Base-by-base conservation (phyloP, 768 basidiomycete species). In the Tulasnella sp. region DNA sequence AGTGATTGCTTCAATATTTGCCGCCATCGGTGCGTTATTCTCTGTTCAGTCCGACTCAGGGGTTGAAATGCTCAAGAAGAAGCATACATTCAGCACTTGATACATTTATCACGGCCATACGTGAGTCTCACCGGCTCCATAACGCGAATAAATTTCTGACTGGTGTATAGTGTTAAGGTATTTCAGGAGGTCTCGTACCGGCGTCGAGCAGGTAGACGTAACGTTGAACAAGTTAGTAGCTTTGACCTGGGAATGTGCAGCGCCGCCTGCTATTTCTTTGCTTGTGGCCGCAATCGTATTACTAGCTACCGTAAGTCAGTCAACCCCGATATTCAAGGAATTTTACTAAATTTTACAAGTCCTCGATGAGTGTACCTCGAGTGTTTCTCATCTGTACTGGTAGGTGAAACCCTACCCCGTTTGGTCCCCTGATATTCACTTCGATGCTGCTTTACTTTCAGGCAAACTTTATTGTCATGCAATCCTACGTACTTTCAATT, bases 391-490 rank as follows among this genome's bases (percentile, higher is more conserved):
- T 47, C 4, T 15, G 25, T 19, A 22, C 25, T 8, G 45, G 45
- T 47, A 13, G 3, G n/a, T n/a, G n/a, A n/a, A n/a, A n/a, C n/a
- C n/a, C n/a, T n/a, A n/a, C n/a, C n/a, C n/a, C n/a, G n/a, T n/a
- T n/a, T n/a, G n/a, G n/a, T n/a, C n/a, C n/a, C n/a, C n/a, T n/a
- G n/a, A n/a, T n/a, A 9, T 19, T 27, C 12, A 2, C 9, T 6
- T 24, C 32, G 1, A 44, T 13, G 15, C 15, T 16, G 9, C 10
- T 9, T 12, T 8, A 16, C 20, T 12, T 0, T 22, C 13, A 47
- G 45, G 29, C 19, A 47, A 47, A 47, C 33, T 47, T 7, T 47
- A 47, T 24, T 47, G 45, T 34, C 45, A 47, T 34, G 27, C 45
- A 9, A 29, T 47, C 8, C 20, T 47, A 15, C 25, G 25, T 25